These are phyloP conservation scores for Termitomyces sp. DNA, from an alignment of 768 basidiomycete genomes.

Conservation along the genomic window DNA sequence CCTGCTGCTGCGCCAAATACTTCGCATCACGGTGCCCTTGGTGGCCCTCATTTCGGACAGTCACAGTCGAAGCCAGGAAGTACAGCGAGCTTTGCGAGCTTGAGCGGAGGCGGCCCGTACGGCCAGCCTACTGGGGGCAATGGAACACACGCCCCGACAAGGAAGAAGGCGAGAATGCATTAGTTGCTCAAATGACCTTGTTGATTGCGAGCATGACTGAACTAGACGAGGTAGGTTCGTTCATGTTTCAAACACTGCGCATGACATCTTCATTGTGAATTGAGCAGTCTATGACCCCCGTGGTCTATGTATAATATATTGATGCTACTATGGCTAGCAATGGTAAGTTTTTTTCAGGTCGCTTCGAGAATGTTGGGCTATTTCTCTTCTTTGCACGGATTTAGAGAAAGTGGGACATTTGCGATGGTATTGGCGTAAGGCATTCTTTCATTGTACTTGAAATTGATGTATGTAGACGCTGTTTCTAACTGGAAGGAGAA, in stretches of 20 bases:
- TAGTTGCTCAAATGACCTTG: constrained; percentile 18
- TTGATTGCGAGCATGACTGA: background rate
- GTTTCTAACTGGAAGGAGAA: background rate
- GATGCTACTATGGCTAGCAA: background rate
- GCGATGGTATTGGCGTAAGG: background rate
- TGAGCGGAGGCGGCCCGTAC: constrained; percentile 48
- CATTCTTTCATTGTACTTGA: background rate
- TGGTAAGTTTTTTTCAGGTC: background rate
- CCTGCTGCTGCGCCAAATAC: constrained; percentile 47
- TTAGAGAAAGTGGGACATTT: background rate
- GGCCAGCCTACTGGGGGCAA: constrained; percentile 30
- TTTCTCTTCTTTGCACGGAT: background rate
- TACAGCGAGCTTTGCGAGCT: constrained; percentile 56
- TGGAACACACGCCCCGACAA: constrained; percentile 30
- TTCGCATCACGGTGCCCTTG: constrained; percentile 33
- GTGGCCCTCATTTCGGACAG: constrained; percentile 38
- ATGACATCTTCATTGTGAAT: background rate
- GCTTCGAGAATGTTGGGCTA: background rate
- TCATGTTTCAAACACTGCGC: background rate
- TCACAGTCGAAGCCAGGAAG: constrained; percentile 59
- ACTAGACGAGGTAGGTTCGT: constrained; percentile 8
- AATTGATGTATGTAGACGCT: background rate
- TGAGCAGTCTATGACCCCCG: background rate
- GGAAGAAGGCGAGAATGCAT: constrained; percentile 60
- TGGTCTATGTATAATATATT: background rate